Evolutionary conservation across 768 basidiomycete genomes (phyloP).

Genomic region (Psilocybe sp.): DNA sequence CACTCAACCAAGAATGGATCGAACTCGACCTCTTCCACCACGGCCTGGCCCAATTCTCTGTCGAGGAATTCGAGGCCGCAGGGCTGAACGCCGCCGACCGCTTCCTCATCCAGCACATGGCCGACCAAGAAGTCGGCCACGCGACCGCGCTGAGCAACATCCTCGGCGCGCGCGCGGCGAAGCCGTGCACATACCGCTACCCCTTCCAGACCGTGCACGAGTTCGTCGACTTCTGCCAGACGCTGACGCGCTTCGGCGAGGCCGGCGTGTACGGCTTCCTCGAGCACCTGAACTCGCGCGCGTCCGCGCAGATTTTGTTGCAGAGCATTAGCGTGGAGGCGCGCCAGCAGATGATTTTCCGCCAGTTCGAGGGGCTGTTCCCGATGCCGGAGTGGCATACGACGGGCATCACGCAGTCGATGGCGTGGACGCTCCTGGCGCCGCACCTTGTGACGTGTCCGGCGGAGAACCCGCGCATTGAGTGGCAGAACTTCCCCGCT

Average conservation of each 20-base stretch:
- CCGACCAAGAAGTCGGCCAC: slow-evolving; percentile 63
- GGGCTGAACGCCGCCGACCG: slow-evolving; percentile 53
- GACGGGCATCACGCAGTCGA: slow-evolving; percentile 56
- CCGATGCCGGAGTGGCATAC: slow-evolving; percentile 60
- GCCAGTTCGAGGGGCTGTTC: slow-evolving; percentile 60
- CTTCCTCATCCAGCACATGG: slow-evolving; percentile 60
- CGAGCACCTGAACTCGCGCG: slow-evolving; percentile 57
- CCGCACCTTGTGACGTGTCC: slow-evolving; percentile 54
- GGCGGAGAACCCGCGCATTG: slow-evolving; percentile 45
- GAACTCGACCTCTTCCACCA: slow-evolving; percentile 60
- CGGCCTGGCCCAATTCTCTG: slow-evolving; percentile 51
- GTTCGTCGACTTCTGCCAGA: slow-evolving; percentile 60
- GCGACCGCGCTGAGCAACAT: slow-evolving; percentile 52
- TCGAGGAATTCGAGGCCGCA: slow-evolving; percentile 51
- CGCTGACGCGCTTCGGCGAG: slow-evolving; percentile 54
- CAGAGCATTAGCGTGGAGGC: slow-evolving; percentile 62
- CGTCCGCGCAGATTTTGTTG: slow-evolving; percentile 47
- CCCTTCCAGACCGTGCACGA: slow-evolving; percentile 54
- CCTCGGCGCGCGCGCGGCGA: slow-evolving; percentile 41
- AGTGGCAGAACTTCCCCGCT: slow-evolving; percentile 55
- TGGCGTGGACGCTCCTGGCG: slow-evolving; percentile 60
- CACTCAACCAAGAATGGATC: slow-evolving; percentile 62
- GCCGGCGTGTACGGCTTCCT: slow-evolving; percentile 64
- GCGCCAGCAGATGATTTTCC: slow-evolving; percentile 64
- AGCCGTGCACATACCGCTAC: slow-evolving; percentile 57